A percentile compares a stretch with the other conserved stretches of the same genome.
Evolutionary conservation across 371 early-diverging fungal species (phyloP).

Genomic region (Fennellomyces sp.): DNA sequence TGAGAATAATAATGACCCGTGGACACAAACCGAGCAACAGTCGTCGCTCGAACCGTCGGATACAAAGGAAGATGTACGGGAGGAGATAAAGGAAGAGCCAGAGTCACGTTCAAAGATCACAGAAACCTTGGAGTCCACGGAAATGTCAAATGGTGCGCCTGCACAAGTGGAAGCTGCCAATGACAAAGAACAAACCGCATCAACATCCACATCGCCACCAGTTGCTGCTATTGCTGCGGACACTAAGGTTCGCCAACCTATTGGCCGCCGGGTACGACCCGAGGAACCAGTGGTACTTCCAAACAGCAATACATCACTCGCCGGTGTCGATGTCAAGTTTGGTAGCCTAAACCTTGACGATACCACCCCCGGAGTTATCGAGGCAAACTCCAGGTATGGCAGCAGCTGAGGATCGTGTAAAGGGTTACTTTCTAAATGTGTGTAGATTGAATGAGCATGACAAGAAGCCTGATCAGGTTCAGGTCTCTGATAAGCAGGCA

Average conservation of each 20-base stretch:
- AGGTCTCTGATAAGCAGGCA: neutral
- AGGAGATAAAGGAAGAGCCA: neutral
- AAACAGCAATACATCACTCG: slow-evolving; percentile 41
- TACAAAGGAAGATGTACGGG: neutral
- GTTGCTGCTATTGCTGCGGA: neutral
- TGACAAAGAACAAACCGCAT: neutral
- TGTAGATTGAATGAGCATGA: neutral
- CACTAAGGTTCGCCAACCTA: slow-evolving; percentile 3
- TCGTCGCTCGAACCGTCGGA: neutral
- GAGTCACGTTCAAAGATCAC: neutral
- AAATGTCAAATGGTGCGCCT: neutral
- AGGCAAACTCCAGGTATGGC: neutral
- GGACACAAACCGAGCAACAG: neutral
- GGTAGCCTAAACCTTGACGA: slow-evolving; percentile 66
- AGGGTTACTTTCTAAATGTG: neutral
- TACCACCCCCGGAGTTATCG: neutral
- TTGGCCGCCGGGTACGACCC: slow-evolving; percentile 65
- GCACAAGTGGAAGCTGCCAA: neutral
- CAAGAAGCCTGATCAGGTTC: neutral
- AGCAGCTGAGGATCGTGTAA: neutral
- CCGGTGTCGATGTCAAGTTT: slow-evolving; percentile 72
- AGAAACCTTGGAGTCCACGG: neutral
- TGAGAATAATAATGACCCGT: neutral
- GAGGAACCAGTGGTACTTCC: slow-evolving; percentile 86
- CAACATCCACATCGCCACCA: neutral